These are phyloP conservation scores for Nicotiana benthamiana DNA, from an alignment of 257 asterid genomes.

Conservation along the genomic window DNA sequence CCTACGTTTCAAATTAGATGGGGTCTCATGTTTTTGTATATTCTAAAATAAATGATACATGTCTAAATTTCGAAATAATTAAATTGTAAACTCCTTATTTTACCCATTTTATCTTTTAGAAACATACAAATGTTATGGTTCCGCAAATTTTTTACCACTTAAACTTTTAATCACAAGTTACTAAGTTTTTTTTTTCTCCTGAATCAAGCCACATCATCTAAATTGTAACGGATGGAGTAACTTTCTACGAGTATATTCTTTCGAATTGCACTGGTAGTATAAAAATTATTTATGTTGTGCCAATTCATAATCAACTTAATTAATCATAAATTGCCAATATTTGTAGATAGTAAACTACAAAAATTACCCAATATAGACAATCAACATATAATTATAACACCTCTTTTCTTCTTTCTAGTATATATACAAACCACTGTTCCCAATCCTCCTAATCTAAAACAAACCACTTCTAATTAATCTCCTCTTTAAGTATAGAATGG, in stretches of 20 bases:
- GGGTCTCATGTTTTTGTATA: rapidly evolving
- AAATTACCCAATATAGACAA: constrained; percentile 4
- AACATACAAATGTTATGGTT: too few species aligned
- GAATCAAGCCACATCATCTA: too few species aligned
- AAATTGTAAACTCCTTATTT: too few species aligned
- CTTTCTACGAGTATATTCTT: background rate
- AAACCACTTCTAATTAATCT: background rate
- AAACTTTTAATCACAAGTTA: too few species aligned
- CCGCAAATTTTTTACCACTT: too few species aligned
- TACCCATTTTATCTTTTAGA: too few species aligned
- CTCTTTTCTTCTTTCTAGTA: background rate
- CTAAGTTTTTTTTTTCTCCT: too few species aligned
- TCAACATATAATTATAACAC: background rate
- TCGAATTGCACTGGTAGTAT: background rate
- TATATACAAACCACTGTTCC: background rate
- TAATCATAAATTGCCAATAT: background rate
- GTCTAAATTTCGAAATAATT: too few species aligned
- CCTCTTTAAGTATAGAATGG: constrained; percentile 1
- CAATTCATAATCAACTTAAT: background rate
- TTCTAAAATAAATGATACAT: too few species aligned
- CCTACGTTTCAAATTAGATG: too few species aligned
- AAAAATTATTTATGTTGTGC: background rate
- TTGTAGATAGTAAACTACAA: background rate
- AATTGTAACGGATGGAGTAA: too few species aligned
- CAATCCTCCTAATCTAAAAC: background rate